Evolutionary conservation across 2,329 filamentous ascomycete genomes (phyloP).

Genomic region (Cadophora gregata): DNA sequence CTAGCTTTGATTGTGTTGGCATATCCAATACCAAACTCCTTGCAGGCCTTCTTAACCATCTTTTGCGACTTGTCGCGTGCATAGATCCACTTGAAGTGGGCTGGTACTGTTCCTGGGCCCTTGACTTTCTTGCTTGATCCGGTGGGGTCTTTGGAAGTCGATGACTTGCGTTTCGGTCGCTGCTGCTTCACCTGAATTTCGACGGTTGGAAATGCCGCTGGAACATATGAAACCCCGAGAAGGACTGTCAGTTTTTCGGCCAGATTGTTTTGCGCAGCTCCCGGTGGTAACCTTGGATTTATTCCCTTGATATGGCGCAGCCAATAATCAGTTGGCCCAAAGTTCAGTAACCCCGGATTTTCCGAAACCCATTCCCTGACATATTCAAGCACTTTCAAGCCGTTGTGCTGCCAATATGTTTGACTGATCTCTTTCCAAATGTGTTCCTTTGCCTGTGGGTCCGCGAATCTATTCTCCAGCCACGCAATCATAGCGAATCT

Average conservation of each 20-base stretch:
- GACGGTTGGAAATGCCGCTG: constrained; percentile 6
- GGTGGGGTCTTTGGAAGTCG: constrained; percentile 9
- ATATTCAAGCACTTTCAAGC: constrained; percentile 22
- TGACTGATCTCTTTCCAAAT: constrained; percentile 35
- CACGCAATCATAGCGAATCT: constrained; percentile 36
- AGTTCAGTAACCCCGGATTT: constrained; percentile 26
- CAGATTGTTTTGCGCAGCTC: constrained; percentile 21
- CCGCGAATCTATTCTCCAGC: constrained; percentile 27
- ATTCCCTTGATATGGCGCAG: not conserved
- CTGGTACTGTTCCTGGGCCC: not conserved
- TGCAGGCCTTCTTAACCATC: constrained; percentile 30
- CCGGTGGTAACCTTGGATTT: not conserved
- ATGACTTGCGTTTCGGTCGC: constrained; percentile 28
- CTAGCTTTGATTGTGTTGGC: constrained; percentile 28
- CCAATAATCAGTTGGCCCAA: constrained; percentile 19
- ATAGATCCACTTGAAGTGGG: constrained; percentile 29
- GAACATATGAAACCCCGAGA: constrained; percentile 19
- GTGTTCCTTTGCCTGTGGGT: constrained; percentile 22
- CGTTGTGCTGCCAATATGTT: constrained; percentile 31
- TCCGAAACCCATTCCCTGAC: constrained; percentile 29
- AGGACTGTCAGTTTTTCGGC: constrained; percentile 26
- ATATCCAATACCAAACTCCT: constrained; percentile 32
- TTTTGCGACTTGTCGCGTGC: constrained; percentile 26
- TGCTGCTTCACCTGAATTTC: constrained; percentile 5
- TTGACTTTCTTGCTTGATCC: constrained; percentile 27